Percentiles rank a stretch among this genome's conserved stretches.
These are phyloP conservation scores for Ceratocystis alfenasii DNA, from an alignment of 2,329 filamentous ascomycete genomes.

Conservation along the genomic window DNA sequence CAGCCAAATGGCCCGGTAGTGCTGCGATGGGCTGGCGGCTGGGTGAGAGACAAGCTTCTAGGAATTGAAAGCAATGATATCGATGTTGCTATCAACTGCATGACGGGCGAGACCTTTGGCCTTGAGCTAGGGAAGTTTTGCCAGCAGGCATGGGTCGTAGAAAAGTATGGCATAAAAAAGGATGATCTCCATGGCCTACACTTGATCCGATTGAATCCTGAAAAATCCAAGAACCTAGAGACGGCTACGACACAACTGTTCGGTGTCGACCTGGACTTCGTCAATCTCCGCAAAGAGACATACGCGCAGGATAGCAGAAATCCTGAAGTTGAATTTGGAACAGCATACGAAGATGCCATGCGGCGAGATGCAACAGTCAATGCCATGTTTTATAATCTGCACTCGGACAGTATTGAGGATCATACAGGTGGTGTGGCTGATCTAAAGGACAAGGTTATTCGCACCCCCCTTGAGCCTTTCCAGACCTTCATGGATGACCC, in stretches of 20 bases:
- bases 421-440: conserved; percentile 70
- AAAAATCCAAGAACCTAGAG: conserved; percentile 93
- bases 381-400: conserved; percentile 88
- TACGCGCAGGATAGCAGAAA: conserved; percentile 84
- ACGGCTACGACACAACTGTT: conserved; percentile 79
- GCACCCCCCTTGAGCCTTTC: conserved; percentile 74
- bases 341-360: conserved; percentile 76
- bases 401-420: conserved; percentile 69
- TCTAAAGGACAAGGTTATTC: conserved; percentile 58
- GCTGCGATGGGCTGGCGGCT: conserved; percentile 72
- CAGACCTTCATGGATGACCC: conserved; percentile 95
- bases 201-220: conserved; percentile 82
- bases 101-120: conserved; percentile 73
- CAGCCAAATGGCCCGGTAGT: conserved; percentile 38
- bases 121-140: conserved; percentile 57
- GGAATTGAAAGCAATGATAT: conserved; percentile 65
- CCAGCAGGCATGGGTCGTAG: conserved; percentile 44
- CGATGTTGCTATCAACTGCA: conserved; percentile 71
- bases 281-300: conserved; percentile 85
- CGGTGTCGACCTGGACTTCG: conserved; percentile 81
- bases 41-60: conserved; percentile 76
- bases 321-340: conserved; percentile 87
- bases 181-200: conserved; percentile 63
- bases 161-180: conserved; percentile 46
- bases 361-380: conserved; percentile 90